These are phyloP conservation scores for Piloderma croceum DNA, from an alignment of 768 basidiomycete genomes.

Conservation along the genomic window DNA sequence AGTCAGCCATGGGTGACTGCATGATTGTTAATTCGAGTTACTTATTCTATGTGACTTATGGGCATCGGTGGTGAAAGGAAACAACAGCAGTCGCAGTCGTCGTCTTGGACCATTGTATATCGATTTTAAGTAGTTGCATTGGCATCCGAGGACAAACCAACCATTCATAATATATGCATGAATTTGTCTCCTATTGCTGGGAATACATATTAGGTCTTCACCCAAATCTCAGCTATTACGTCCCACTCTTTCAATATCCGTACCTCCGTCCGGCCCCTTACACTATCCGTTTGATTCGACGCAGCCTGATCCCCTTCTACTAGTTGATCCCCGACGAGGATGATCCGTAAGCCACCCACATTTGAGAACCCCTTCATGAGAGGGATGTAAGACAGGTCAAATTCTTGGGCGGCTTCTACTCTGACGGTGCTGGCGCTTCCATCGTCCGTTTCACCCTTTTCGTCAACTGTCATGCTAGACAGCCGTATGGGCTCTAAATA, in stretches of 20 bases:
- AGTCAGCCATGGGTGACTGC: conserved; percentile 79
- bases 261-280: conserved; percentile 28
- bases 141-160: too few relatives aligned
- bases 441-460: conserved; percentile 2
- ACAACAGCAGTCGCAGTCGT: too few relatives aligned
- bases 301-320: conserved; percentile 29
- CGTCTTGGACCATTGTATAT: too few relatives aligned
- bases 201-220: conserved; percentile 26
- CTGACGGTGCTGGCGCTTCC: conserved; percentile 15
- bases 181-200: neutral
- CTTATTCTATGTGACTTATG: neutral
- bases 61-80: too few relatives aligned
- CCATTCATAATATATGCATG: neutral
- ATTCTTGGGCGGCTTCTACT: conserved; percentile 44
- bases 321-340: conserved; percentile 55
- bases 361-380: conserved; percentile 52
- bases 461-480: conserved; percentile 9
- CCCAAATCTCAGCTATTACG: conserved; percentile 67
- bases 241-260: conserved; percentile 65
- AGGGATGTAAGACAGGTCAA: conserved; percentile 60
- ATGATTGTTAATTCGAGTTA: conserved; percentile 20
- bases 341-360: conserved; percentile 66
- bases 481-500: conserved; percentile 41
- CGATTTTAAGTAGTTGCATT: too few relatives aligned
- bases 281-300: conserved; percentile 15